Evolutionary conservation across 2,329 filamentous ascomycete genomes (phyloP).

Genomic region (Curvularia sp.): DNA sequence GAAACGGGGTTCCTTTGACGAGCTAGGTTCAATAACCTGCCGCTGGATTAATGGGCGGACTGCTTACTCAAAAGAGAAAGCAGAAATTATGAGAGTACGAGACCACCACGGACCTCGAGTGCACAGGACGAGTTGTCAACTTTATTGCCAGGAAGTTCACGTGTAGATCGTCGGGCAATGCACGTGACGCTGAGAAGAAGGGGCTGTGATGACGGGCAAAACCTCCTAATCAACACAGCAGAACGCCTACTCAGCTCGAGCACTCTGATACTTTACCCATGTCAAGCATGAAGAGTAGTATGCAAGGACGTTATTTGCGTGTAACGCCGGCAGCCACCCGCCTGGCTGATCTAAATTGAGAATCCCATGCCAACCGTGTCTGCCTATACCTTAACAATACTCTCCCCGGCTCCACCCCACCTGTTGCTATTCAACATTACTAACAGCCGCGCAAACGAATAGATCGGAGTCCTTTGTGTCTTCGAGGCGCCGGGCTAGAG

Average conservation of each 20-base stretch:
- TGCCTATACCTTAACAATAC: neutral
- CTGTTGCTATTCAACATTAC: neutral
- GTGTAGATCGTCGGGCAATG: neutral
- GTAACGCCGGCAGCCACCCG: neutral
- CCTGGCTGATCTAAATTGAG: neutral
- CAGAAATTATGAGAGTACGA: neutral
- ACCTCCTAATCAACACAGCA: neutral
- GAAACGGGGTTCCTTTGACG: neutral
- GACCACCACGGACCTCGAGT: neutral
- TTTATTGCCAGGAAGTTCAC: neutral
- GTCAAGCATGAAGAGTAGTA: neutral
- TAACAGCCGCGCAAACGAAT: neutral
- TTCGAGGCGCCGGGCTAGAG: constrained; percentile 9
- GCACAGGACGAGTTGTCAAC: neutral
- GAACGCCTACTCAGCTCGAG: neutral
- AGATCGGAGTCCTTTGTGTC: neutral
- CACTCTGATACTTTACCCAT: neutral
- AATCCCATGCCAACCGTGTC: neutral
- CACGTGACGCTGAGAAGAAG: neutral
- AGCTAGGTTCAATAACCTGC: neutral
- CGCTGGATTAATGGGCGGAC: neutral
- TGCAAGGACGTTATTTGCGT: neutral
- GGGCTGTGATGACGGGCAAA: neutral
- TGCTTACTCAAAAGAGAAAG: neutral
- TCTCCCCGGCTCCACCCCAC: neutral